Evolutionary conservation across 495 filamentous ascomycete genomes (phyloP), one percentile per base, ranked within the genome.

Genomic region (Amphirosellinia nigrospora): DNA sequence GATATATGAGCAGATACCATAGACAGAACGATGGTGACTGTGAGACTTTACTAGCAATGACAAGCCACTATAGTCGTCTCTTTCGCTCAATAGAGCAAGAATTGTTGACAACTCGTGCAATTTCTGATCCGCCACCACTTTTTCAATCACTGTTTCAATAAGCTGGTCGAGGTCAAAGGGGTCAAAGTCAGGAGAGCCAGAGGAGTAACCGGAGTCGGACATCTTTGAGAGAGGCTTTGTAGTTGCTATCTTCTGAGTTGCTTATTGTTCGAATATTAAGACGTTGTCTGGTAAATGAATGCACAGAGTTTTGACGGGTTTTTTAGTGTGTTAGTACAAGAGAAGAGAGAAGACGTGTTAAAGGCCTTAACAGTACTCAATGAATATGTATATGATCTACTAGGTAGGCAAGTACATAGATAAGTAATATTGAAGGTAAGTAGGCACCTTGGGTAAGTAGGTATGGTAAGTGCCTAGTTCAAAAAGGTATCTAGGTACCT

Each of bases 11-110:
- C 48, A 52, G 48, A 52, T 3, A 3, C 13, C 2, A 4, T 52
- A 11, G 23, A 52, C 23, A 28, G 28, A 0, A 5, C 10, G 23
- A 10, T 28, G 3, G 23, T 28, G 23, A 11, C 23, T 10, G 23
- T 11, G n/a, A 21, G 11, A 50, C 7, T 26, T 23, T 21, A 6
- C 4, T 50, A 2, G 8, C 9, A 10, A 23, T 23, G 1, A 2
- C n/a, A 2, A 5, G 46, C n/a, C 1, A 5, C 1, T 10, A 11
- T 0, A 2, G n/a, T 2, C 21, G 0, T 23, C 19, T 3, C 3
- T 9, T 10, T 1, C 3, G 8, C 1, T 8, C 0, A 10, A 3
- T 9, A 10, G n/a, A 11, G 2, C 1, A 13, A 52, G 21, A 26
- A 21, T 0, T 26, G 0, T 9, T 28, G 2, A 3, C 23, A 52